Evolutionary conservation across 176 grass and related monocot species (phyloP), one percentile per base, ranked within the genome.

Genomic region (Chloris gayana): DNA sequence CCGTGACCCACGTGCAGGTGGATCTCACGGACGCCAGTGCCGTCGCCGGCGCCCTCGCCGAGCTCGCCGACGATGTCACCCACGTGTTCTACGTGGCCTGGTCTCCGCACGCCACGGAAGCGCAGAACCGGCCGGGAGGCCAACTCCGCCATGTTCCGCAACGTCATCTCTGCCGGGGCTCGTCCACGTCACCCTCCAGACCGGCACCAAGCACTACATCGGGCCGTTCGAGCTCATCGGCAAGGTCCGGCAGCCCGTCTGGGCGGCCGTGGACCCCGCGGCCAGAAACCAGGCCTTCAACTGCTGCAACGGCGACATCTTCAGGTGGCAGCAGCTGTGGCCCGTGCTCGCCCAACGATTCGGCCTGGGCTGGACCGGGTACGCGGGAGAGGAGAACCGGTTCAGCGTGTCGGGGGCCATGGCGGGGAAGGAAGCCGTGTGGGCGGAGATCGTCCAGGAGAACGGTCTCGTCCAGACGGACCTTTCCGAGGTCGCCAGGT

Each of bases 321-420:
- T 50, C 91, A 97, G 87, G 80, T 97, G 94, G 94, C 93, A 97
- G 81, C 77, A 83, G n/a, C 70, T 97, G 3, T 97, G 94, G 94
- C 81, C 88, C 8, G 35, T 87, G 27, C 84, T 97, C 47, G 94
- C 91, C 1, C 84, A 91, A 2, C 86, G 91, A 44, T 97, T 93
- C 31, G 88, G 86, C 2, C 2, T 93, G 18, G 94, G 87, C 9
- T 87, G 86, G 85, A 35, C 81, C 11, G 94, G 94, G 2, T 97
- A 91, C 11, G 51, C 87, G 64, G 94, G 88, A 21, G 88, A 97
- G 64, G 91, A 91, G 27, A 41, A 8, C 25, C 75, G 81, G 58
- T 97, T 93, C 81, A 89, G 61, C 44, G 80, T 97, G 2, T 69
- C 10, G 6, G 88, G 91, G 2, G 91, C 39, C 14, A 97, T 97